Percentiles rank a stretch among this genome's conserved stretches.
Evolutionary conservation across 495 filamentous ascomycete species (phyloP).

Genomic region (Penicillium bialowiezense): DNA sequence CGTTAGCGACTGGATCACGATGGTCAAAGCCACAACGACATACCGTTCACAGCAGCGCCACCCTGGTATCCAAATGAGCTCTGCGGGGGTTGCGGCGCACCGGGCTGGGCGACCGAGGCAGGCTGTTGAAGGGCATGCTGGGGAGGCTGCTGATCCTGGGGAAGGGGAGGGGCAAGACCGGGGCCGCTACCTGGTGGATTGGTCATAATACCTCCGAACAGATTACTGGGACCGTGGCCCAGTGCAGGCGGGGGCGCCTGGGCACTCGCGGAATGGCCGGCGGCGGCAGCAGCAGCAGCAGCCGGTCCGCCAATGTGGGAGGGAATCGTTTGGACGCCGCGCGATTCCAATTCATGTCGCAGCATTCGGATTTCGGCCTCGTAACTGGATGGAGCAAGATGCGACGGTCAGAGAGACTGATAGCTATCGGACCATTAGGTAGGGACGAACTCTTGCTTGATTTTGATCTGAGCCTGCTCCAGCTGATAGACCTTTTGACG

Average conservation of each 20-base stretch:
- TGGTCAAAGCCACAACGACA: slow-evolving; percentile 31
- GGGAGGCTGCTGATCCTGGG: slow-evolving; percentile 61
- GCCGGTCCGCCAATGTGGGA: slow-evolving; percentile 57
- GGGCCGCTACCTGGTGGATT: slow-evolving; percentile 83
- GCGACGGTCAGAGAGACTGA: background rate
- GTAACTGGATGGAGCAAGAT: slow-evolving; percentile 57
- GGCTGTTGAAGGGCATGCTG: slow-evolving; percentile 58
- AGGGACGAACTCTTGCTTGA: slow-evolving; percentile 80
- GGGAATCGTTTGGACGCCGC: slow-evolving; percentile 66
- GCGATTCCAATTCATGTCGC: slow-evolving; percentile 83
- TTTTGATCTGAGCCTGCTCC: slow-evolving; percentile 78
- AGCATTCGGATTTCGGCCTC: slow-evolving; percentile 86
- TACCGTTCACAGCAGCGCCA: slow-evolving; percentile 65
- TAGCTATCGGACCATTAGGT: background rate
- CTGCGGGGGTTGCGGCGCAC: slow-evolving; percentile 61
- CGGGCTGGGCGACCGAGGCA: slow-evolving; percentile 57
- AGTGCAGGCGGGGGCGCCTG: slow-evolving; percentile 83
- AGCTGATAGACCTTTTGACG: slow-evolving; percentile 86
- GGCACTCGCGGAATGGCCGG: slow-evolving; percentile 72
- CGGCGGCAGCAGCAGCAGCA: slow-evolving; percentile 50
- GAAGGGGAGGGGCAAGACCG: slow-evolving; percentile 79
- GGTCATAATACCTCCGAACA: slow-evolving; percentile 95
- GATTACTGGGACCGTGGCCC: slow-evolving; percentile 85
- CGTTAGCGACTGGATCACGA: slow-evolving; percentile 28
- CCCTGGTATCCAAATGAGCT: slow-evolving; percentile 60